Percentiles rank a stretch among this genome's conserved stretches.
phyloP scores from a whole-genome alignment of 75 land plant species.

The Pinus albicaulis region DNA sequence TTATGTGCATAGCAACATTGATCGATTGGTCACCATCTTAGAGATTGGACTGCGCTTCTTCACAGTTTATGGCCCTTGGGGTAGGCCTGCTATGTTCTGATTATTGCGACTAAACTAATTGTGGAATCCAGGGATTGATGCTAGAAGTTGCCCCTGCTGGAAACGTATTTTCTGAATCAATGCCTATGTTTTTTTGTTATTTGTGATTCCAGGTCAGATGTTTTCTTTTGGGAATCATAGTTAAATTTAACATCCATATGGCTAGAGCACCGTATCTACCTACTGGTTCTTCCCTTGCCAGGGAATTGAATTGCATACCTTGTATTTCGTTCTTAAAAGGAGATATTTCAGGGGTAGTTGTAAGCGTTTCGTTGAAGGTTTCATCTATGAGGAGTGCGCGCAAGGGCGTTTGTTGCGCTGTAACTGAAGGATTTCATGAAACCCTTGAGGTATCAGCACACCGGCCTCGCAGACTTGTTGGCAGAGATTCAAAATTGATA shows the following conservation, averaged over 20 bases:
- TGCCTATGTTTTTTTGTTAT: too few relatives aligned
- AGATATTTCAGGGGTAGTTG: not conserved
- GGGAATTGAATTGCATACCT: not conserved
- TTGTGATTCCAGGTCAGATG: too few relatives aligned
- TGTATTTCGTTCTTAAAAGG: not conserved
- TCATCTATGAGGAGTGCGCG: not conserved
- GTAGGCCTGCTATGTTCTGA: too few relatives aligned
- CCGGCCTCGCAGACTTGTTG: slow-evolving; percentile 45
- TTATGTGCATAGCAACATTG: too few relatives aligned
- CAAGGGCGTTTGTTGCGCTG: not conserved
- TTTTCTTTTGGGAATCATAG: not conserved
- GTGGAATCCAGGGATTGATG: too few relatives aligned
- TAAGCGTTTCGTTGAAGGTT: not conserved
- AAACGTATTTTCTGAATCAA: too few relatives aligned
- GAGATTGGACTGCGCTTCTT: too few relatives aligned
- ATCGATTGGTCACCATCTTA: too few relatives aligned
- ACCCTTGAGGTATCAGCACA: not conserved
- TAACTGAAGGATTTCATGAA: not conserved
- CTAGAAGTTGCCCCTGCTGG: too few relatives aligned
- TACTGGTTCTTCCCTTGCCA: not conserved
- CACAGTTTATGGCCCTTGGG: too few relatives aligned
- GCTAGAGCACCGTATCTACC: not conserved
- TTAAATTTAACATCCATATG: not conserved
- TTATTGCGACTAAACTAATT: too few relatives aligned
- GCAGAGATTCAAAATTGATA: slow-evolving; percentile 75